Base-by-base conservation (phyloP, 129 eudicot genomes). In the Flaveria bidentis region DNA sequence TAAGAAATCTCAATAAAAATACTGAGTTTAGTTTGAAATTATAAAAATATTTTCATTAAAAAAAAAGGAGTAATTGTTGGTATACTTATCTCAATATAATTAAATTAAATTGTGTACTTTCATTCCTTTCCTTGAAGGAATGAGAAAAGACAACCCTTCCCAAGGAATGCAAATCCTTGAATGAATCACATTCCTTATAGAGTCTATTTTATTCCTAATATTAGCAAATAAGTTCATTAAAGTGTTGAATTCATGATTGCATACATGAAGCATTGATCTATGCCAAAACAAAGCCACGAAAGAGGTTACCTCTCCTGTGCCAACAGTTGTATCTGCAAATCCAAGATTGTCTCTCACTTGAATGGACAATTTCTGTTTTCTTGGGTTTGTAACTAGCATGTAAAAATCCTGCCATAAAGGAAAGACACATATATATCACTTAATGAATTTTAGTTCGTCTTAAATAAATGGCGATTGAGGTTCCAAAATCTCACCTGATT, bases 271-370 rank as follows among this genome's bases (percentile, higher is more conserved):
- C 42, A 45, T 8, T 17, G 52, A 63, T 63, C 26, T 74, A 68
- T 53, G 63, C 70, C 67, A 57, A 75, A 47, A 25, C 33, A 55
- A 55, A 44, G 17, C 10, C 15, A 69, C 18, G 22, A 60, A 66
- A 20, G 2, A 58, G 23, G 61, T 73, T 82, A 94, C 98, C 97
- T 91, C 97, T 77, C 84, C 96, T 10, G 86, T 82, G 56, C 99
- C 99, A 47, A 87, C 82, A 56, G 91, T 76, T 23, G 82, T 56
- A 80, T 91, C 87, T 46, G 96, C 77, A 74, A 95, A 89, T 50
- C 99, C 99, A 76, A 95, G 87, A 71, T 84, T 61, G 79, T 95
- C 99, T 68, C 82, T 88, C 26, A 91, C 97, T 86, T 95, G 90
- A 60, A 95, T 80, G 52, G 71, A 79, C 79, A 95, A 65, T 73